Percentiles rank a stretch among this genome's conserved stretches.
phyloP scores from a whole-genome alignment of 129 eudicot genomes.

The Flaveria sonorensis region DNA sequence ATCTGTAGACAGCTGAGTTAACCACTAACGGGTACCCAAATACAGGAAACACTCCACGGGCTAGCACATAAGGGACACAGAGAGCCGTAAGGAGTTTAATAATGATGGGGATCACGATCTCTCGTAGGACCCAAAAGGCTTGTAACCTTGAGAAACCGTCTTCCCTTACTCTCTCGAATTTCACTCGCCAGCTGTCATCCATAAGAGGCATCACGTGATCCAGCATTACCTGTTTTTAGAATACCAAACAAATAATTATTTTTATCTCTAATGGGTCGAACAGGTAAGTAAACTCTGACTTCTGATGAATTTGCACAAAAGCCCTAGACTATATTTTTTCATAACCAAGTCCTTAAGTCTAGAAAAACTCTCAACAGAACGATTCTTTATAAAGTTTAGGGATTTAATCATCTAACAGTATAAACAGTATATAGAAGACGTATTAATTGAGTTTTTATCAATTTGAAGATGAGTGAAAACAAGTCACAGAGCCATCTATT shows the following conservation, averaged over 20 bases:
- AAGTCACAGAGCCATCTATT: too few relatives aligned
- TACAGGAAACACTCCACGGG: conserved; percentile 78
- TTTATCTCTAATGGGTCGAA: background rate
- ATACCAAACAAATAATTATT: background rate
- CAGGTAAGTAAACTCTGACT: background rate
- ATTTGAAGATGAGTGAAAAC: too few relatives aligned
- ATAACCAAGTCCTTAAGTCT: background rate
- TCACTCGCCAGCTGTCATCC: conserved; percentile 83
- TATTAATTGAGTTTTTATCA: too few relatives aligned
- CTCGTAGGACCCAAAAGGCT: conserved; percentile 85
- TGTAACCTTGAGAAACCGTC: conserved; percentile 93
- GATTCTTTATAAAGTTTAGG: too few relatives aligned
- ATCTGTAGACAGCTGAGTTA: conserved; percentile 86
- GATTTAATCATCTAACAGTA: too few relatives aligned
- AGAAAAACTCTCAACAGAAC: too few relatives aligned
- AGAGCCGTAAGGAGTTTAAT: conserved; percentile 87
- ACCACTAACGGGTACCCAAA: conserved; percentile 82
- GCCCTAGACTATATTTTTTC: background rate
- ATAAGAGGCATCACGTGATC: conserved; percentile 85
- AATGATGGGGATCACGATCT: conserved; percentile 80
- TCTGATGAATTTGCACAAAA: background rate
- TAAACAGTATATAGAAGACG: too few relatives aligned
- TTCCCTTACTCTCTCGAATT: conserved; percentile 86
- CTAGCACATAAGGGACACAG: conserved; percentile 88
- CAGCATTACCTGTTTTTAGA: conserved; percentile 66